phyloP scores from a whole-genome alignment of 768 basidiomycete genomes.

The Clavaria fumosa region DNA sequence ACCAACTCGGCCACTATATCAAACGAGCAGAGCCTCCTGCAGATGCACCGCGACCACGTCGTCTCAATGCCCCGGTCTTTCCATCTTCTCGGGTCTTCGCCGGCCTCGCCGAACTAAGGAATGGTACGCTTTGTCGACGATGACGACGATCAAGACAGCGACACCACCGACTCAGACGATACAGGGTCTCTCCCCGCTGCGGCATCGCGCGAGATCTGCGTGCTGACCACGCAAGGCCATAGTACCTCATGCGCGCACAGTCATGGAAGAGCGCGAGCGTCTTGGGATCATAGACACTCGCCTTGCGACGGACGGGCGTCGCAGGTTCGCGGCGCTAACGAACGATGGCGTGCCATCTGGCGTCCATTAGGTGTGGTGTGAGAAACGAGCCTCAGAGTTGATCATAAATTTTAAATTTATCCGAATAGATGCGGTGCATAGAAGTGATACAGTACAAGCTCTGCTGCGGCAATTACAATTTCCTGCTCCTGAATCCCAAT shows the following conservation, averaged over 20 bases:
- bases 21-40: slow-evolving; percentile 52
- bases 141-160: no score
- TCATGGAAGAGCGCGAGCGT: slow-evolving; percentile 36
- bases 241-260: slow-evolving; percentile 33
- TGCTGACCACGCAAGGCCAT: slow-evolving; percentile 73
- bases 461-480: no score
- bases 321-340: slow-evolving; percentile 18
- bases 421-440: no score
- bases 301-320: slow-evolving; percentile 27
- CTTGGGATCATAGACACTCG: slow-evolving; percentile 31
- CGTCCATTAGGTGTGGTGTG: slow-evolving; percentile 30
- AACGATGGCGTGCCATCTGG: slow-evolving; percentile 36
- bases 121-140: no score
- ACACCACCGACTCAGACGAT: no score
- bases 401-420: no score
- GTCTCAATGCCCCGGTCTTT: slow-evolving; percentile 33
- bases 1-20: no score
- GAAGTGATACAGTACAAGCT: no score
- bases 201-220: slow-evolving; percentile 56
- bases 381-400: no score
- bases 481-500: no score
- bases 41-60: no score
- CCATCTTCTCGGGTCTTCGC: slow-evolving; percentile 49
- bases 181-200: slow-evolving; percentile 9
- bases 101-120: slow-evolving; percentile 48